phyloP scores from a whole-genome alignment of 371 early-diverging fungal genomes.

The Syncephalis fuscata region DNA sequence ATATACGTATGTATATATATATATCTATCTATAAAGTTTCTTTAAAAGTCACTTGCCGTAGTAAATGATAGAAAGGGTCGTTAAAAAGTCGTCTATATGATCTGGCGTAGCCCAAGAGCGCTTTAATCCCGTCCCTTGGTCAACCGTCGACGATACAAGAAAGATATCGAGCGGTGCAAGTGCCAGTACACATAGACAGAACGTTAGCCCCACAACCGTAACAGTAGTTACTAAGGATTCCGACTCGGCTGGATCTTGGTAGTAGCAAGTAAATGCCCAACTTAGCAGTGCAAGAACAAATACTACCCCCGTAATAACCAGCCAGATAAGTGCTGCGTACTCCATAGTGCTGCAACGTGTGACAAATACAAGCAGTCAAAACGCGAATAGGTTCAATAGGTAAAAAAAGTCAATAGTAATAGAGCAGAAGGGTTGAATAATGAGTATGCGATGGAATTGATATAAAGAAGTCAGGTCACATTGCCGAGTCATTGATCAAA shows the following conservation, averaged over 20 bases:
- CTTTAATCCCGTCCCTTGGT: constrained; percentile 33
- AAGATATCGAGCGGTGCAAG: constrained; percentile 50
- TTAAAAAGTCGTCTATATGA: constrained; percentile 21
- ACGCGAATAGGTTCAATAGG: too few relatives aligned
- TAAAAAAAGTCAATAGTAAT: too few relatives aligned
- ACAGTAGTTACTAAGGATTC: constrained; percentile 1
- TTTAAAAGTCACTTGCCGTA: constrained; percentile 36
- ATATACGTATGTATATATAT: too few relatives aligned
- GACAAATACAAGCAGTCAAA: too few relatives aligned
- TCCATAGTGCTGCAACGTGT: too few relatives aligned
- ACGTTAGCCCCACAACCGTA: constrained; percentile 11
- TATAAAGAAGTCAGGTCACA: too few relatives aligned
- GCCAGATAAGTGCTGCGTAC: too few relatives aligned
- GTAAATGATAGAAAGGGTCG: constrained; percentile 24
- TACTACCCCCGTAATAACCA: too few relatives aligned
- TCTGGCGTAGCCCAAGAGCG: constrained; percentile 43
- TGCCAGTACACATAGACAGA: constrained; percentile 30
- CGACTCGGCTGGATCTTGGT: constrained; percentile 2
- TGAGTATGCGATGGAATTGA: too few relatives aligned
- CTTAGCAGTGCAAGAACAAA: neutral
- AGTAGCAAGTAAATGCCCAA: constrained; percentile 1
- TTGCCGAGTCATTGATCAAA: too few relatives aligned
- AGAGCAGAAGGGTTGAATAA: too few relatives aligned
- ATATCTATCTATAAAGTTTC: too few relatives aligned
- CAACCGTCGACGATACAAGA: constrained; percentile 40